These are phyloP conservation scores for Amaranthus cruentus DNA, from an alignment of 148 eudicot genomes.

Conservation along the genomic window DNA sequence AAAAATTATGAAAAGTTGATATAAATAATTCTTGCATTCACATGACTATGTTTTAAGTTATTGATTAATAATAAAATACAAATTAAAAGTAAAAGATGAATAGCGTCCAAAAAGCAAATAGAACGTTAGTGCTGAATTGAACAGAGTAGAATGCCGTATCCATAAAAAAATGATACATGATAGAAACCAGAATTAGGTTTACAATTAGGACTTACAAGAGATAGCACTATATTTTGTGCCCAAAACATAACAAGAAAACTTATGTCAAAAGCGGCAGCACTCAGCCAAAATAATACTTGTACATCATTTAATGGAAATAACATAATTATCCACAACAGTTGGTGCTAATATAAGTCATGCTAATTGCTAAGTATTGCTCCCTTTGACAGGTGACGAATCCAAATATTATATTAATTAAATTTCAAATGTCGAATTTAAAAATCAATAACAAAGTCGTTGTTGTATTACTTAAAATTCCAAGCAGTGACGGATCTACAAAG, in stretches of 20 bases:
- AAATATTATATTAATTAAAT: too few relatives aligned
- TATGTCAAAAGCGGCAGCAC: slow-evolving; percentile 1
- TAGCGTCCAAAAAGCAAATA: too few relatives aligned
- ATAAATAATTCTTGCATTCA: too few relatives aligned
- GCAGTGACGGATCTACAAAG: too few relatives aligned
- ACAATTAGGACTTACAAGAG: not conserved
- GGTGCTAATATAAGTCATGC: not conserved
- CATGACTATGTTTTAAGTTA: too few relatives aligned
- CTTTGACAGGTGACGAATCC: not conserved
- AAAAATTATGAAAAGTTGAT: too few relatives aligned
- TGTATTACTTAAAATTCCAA: not conserved
- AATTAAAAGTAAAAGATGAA: too few relatives aligned
- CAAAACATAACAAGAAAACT: not conserved
- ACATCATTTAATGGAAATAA: not conserved
- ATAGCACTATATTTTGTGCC: not conserved
- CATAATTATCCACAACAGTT: not conserved
- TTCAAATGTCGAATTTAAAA: not conserved
- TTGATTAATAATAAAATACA: too few relatives aligned
- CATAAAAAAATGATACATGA: too few relatives aligned
- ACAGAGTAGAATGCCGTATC: too few relatives aligned
- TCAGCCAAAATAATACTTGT: not conserved
- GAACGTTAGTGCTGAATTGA: too few relatives aligned
- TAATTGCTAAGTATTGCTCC: not conserved
- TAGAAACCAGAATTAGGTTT: too few relatives aligned
- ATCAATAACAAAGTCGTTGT: not conserved